Evolutionary conservation across 148 eudicot genomes (phyloP).

Genomic region (Arbutus unedo): DNA sequence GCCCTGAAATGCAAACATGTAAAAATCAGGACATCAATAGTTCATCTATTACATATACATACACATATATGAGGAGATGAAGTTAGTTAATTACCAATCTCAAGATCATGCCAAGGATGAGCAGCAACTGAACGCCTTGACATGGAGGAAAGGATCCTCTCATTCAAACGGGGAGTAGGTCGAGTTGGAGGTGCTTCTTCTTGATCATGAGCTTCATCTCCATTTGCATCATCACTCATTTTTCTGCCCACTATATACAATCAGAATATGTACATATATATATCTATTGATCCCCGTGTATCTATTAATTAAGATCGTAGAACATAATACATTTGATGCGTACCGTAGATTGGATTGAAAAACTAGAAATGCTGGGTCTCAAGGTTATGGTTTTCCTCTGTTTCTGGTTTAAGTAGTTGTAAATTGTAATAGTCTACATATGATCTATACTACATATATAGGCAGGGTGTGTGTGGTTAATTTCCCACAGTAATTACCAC

Average conservation of each 20-base stretch:
- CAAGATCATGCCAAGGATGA: conserved; percentile 81
- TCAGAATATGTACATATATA: not conserved
- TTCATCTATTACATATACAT: not conserved
- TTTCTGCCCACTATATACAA: conserved; percentile 7
- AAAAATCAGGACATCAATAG: not conserved
- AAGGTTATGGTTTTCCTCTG: not conserved
- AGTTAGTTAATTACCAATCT: conserved; percentile 44
- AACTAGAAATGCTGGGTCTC: not conserved
- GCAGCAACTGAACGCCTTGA: conserved; percentile 62
- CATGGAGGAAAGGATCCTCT: conserved; percentile 60
- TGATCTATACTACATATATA: not conserved
- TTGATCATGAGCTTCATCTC: not conserved
- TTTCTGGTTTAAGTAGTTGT: not conserved
- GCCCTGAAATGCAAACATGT: conserved; percentile 35
- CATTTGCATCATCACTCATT: conserved; percentile 15
- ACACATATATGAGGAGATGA: not conserved
- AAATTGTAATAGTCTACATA: not conserved
- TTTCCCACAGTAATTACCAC: not conserved
- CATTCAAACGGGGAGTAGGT: conserved; percentile 33
- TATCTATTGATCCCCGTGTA: not conserved
- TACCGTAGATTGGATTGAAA: not conserved
- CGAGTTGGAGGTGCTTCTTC: not conserved
- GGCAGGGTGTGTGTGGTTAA: not conserved
- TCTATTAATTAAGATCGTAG: too few species aligned
- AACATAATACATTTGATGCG: not conserved